Evolutionary conservation across 495 filamentous ascomycete species (phyloP), one percentile per base, ranked within the genome.

Genomic region (Talaromyces thailandensis): DNA sequence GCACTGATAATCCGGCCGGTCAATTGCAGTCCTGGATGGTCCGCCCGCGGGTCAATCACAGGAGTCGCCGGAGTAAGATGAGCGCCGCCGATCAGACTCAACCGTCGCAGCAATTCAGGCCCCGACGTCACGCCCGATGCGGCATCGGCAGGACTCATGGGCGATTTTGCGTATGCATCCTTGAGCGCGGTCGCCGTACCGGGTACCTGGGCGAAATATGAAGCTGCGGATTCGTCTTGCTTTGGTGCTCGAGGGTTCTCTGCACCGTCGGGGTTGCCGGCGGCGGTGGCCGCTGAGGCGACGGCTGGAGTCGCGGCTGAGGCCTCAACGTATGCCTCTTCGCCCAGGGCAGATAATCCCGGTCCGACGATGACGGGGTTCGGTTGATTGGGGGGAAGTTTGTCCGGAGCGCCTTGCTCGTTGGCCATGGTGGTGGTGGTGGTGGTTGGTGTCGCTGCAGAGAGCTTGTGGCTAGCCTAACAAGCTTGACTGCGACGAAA

Each of bases 1-100:
- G 88, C 92, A 52, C 90, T 94, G 64, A 97, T 94, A 63, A 96
- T 82, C 62, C 87, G 85, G 2, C 92, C 91, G 51, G 85, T 93
- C 52, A 97, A 80, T 51, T 82, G 78, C 21, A 96, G 73, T 35
- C 80, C 80, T 3, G 89, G 88, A 69, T 90, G 83, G 43, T 83
- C 81, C 50, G 79, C 76, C 65, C 83, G 80, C 16, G 84, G 83
- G 65, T 88, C 82, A 4, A 76, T 72, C 61, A 87, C 73, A 16
- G 83, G 81, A 37, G 82, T 76, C 31, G 71, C 70, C 31, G 75
- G 74, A 7, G 66, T 68, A 24, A 63, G 56, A 12, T 73, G 66
- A 7, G 71, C 68, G 60, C 68, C 73, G 25, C 69, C 70, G 6
- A 78, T 75, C 31, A 85, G 67, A 67, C 84, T 90, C 68, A 90